A percentile compares a stretch with the other conserved stretches of the same genome.
phyloP scores from a whole-genome alignment of 2,329 filamentous ascomycete species.

The Calonectria pseudoturangicola region DNA sequence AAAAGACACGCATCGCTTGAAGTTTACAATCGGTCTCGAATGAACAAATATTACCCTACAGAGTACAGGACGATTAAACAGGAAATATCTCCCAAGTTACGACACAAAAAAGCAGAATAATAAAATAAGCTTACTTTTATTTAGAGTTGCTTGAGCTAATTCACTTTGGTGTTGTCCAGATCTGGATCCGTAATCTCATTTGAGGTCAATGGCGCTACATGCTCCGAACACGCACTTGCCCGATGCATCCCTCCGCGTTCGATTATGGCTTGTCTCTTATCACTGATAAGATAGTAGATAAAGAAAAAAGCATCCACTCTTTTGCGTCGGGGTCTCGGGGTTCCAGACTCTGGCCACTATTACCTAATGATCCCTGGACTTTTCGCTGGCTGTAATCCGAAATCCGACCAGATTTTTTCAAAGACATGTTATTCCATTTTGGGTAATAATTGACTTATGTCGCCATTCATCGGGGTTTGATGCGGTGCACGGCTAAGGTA shows the following conservation, averaged over 20 bases:
- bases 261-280: not conserved
- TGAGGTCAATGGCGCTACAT: conserved; percentile 12
- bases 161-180: conserved; percentile 6
- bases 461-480: not conserved
- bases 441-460: not conserved
- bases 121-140: conserved; percentile 4
- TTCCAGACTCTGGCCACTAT: conserved; percentile 40
- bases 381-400: conserved; percentile 9
- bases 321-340: conserved; percentile 36
- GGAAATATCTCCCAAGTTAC: not conserved
- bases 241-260: not conserved
- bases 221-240: not conserved
- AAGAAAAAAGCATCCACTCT: conserved; percentile 28
- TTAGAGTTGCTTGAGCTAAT: conserved; percentile 13
- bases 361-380: conserved; percentile 17
- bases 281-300: conserved; percentile 24
- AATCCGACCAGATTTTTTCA: conserved; percentile 9
- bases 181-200: conserved; percentile 4
- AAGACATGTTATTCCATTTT: conserved; percentile 21
- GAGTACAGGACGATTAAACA: not conserved
- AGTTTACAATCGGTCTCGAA: not conserved
- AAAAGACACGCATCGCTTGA: not conserved
- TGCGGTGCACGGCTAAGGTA: not conserved
- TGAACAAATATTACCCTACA: not conserved
- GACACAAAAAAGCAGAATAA: too few relatives aligned